Conservation (phyloP, 148 eudicot species). For the Linanthus parryae region DNA sequence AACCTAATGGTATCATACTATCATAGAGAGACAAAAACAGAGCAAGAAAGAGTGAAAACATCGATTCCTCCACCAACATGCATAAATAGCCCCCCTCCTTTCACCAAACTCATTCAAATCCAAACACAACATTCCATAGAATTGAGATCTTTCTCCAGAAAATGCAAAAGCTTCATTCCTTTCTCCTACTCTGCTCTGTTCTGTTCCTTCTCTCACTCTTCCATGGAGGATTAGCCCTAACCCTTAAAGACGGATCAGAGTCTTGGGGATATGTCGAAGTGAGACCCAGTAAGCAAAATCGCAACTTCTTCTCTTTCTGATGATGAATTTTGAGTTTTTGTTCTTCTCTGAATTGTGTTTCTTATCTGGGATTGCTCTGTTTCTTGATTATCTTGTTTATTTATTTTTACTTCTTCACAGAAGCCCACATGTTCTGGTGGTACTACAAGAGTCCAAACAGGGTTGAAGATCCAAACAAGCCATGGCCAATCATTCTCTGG, state of each 20-base stretch:
- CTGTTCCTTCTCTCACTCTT: conserved; percentile 8
- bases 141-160: no score
- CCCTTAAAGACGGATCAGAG: conserved; percentile 44
- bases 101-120: no score
- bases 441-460: conserved; percentile 78
- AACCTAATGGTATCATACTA: no score
- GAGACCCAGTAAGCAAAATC: conserved; percentile 49
- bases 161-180: conserved; percentile 13
- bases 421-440: conserved; percentile 98
- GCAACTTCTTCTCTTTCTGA: not conserved
- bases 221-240: conserved; percentile 16
- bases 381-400: not conserved
- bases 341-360: no score
- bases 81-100: no score
- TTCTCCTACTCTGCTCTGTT: conserved; percentile 5
- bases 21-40: no score
- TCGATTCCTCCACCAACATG: no score
- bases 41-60: no score
- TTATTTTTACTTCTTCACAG: no score
- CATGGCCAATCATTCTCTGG: conserved; percentile 92
- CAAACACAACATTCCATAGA: no score
- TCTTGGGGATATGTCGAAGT: conserved; percentile 82
- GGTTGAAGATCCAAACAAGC: conserved; percentile 59
- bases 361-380: no score
- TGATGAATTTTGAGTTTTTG: no score